Base-by-base conservation (phyloP, 148 eudicot species). In the Simmondsia chinensis region DNA sequence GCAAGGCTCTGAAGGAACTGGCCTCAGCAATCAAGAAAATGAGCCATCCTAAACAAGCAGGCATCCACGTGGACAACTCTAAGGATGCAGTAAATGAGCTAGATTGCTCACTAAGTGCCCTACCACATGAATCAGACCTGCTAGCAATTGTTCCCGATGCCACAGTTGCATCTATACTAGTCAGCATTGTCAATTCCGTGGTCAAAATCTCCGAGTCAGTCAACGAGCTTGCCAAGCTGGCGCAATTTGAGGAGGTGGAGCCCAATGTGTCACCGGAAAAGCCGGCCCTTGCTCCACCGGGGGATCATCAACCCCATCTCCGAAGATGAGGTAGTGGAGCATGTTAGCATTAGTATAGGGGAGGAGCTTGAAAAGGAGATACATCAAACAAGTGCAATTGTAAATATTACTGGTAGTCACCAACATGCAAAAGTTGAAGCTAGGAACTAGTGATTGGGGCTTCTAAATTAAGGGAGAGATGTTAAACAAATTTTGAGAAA, bases 281-380 rank as follows among this genome's bases (percentile, higher is more conserved):
- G 40, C 44, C 44, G 1, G 59, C 47, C 58, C 15, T 34, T 47
- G 13, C 70, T 69, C 33, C 75, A 46, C 28, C 69, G 69, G 2
- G 86, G 77, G 33, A 43, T 47, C 4, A 66, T 75, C 35, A 67
- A 54, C 6, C 86, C 86, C 1, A 33, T 78, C 27, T 25, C n/a
- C 13, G 44, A 59, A 20, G 72, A 57, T 29, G 69, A 20, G 46
- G 34, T 21, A 11, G 42, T 49, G 23, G 60, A 54, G 30, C 52
- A 33, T 31, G 51, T 71, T 0, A 64, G 52, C 20, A 58, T 79
- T 27, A 40, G 11, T 0, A 33, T 59, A 33, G 25, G 69, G 44
- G 37, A 38, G n/a, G n/a, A n/a, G n/a, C n/a, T n/a, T n/a, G n/a
- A n/a, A n/a, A n/a, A n/a, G n/a, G n/a, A n/a, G n/a, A n/a, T n/a